These are phyloP conservation scores for Lablab purpureus DNA, from an alignment of 306 rosid species.

Conservation along the genomic window DNA sequence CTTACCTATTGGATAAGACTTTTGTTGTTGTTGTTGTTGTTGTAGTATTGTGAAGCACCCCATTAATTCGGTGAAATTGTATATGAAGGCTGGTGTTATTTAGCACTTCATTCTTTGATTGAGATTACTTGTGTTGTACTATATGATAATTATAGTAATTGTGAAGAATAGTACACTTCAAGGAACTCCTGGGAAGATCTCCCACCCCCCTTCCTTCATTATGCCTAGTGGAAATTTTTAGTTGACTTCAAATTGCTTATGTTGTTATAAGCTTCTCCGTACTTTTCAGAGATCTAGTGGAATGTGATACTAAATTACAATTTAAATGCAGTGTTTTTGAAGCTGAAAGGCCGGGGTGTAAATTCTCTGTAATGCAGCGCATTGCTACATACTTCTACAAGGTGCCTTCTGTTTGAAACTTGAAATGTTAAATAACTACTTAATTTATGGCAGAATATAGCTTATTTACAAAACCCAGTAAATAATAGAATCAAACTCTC, in stretches of 20 bases:
- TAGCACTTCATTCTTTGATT: constrained; percentile 24
- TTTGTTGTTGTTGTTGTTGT: neutral
- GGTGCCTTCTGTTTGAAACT: constrained; percentile 52
- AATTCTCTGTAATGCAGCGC: constrained; percentile 74
- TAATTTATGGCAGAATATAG: constrained; percentile 19
- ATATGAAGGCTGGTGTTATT: neutral
- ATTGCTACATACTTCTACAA: constrained; percentile 80
- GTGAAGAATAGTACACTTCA: constrained; percentile 16
- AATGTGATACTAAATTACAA: constrained; percentile 39
- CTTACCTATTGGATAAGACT: neutral
- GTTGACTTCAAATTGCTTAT: neutral
- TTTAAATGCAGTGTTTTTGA: constrained; percentile 85
- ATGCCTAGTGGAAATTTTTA: constrained; percentile 25
- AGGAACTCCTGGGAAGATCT: neutral
- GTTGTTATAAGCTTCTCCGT: neutral
- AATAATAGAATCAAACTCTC: constrained; percentile 21
- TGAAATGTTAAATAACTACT: constrained; percentile 21
- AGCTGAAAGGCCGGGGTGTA: constrained; percentile 94
- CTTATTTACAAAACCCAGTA: constrained; percentile 8
- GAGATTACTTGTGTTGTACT: constrained; percentile 1
- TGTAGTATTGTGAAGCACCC: neutral
- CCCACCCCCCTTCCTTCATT: neutral
- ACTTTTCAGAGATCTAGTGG: constrained; percentile 34
- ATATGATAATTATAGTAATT: constrained; percentile 4
- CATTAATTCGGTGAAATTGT: constrained; percentile 16